Evolutionary conservation across 495 filamentous ascomycete genomes (phyloP), one percentile per base, ranked within the genome.

Genomic region (Tuber aestivum): DNA sequence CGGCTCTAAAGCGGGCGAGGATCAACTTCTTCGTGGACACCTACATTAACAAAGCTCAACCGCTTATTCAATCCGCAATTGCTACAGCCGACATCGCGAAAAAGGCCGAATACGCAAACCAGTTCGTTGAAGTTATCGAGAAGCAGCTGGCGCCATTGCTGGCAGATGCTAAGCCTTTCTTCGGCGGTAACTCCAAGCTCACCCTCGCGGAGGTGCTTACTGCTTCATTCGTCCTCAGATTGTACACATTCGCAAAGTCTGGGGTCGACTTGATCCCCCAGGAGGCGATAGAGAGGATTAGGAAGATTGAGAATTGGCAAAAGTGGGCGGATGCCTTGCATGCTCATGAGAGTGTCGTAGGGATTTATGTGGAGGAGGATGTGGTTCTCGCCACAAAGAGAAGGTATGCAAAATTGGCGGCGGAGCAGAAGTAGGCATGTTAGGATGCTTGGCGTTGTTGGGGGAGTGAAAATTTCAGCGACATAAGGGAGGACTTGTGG

Each of bases 101-200:
- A 74, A 83, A 82, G 27, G 75, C 77, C 0, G 71, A 77, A 2
- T 76, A 86, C 16, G 77, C 77, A 18, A 85, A 86, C 40, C 84
- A 87, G 41, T 84, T 86, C 44, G 76, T 91, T 7, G 87, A 85
- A 16, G 85, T 85, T 6, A 83, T 92, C 27, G 86, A 88, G 71
- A 94, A 91, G 84, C 92, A 97, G 79, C 84, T 97, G 72, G 92
- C 93, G 84, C 92, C 92, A 2, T 82, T 92, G 41, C 84, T 97
- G 38, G 83, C 84, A 12, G 88, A 89, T 72, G 91, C 90, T 9
- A 87, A 81, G 0, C 94, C 93, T 0, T 97, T 91, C 85, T 97
- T 95, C 84, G 91, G 90, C n/a, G 94, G 93, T 0, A 91, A 89
- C 73, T 86, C 90, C 71, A 90, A 88, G 81, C 79, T 95, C 45